Percentiles rank a stretch among this genome's conserved stretches.
Conservation (phyloP, 148 eudicot species). For the Euryodendron excelsum region DNA sequence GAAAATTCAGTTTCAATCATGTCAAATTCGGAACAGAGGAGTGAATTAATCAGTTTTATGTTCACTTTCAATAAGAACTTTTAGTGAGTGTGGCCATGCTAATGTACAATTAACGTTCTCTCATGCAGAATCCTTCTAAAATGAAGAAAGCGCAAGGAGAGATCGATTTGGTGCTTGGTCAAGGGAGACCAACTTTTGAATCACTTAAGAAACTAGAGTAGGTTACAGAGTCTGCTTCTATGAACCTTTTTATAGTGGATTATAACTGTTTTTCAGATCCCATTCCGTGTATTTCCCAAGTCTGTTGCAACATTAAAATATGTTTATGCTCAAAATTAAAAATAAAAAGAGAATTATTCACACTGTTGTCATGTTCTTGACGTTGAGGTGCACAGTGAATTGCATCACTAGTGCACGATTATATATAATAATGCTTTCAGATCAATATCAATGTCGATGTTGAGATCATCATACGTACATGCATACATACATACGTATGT, state of each 20-base stretch:
- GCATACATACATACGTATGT: neutral
- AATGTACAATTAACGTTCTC: slow-evolving; percentile 14
- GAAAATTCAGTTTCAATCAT: neutral
- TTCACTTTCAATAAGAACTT: neutral
- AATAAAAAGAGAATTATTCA: neutral
- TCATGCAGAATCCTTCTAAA: slow-evolving; percentile 76
- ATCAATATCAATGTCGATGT: neutral
- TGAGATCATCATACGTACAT: neutral
- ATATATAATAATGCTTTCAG: neutral
- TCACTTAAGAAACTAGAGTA: slow-evolving; percentile 80
- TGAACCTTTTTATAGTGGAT: slow-evolving; percentile 6
- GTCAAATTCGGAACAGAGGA: neutral
- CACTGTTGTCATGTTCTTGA: neutral
- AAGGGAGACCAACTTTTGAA: slow-evolving; percentile 61
- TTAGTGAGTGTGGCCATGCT: neutral
- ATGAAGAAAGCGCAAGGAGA: slow-evolving; percentile 97
- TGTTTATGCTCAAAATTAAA: neutral
- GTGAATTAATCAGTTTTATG: neutral
- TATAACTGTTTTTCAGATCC: neutral
- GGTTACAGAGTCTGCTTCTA: slow-evolving; percentile 14
- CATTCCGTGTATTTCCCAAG: neutral
- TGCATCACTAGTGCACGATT: neutral
- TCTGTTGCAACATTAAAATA: neutral
- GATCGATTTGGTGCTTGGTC: slow-evolving; percentile 75
- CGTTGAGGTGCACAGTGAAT: neutral